A percentile compares a stretch with the other conserved stretches of the same genome.
phyloP scores from a whole-genome alignment of 2,329 filamentous ascomycete species.

The Harringtonia aguacate region DNA sequence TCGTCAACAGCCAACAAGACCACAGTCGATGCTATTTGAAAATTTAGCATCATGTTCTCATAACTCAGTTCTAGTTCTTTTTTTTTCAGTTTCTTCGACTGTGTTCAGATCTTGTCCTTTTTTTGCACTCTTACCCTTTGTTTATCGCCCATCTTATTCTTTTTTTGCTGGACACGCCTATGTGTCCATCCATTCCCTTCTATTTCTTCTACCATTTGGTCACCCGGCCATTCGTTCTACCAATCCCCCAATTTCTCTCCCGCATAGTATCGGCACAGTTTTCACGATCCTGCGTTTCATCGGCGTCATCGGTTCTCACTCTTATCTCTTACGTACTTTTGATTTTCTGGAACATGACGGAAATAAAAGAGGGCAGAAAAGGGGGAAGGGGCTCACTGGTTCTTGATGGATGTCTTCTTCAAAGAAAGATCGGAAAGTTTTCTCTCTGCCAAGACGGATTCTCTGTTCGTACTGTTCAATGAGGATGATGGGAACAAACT shows the following conservation, averaged over 20 bases:
- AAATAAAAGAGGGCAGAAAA: conserved; percentile 10
- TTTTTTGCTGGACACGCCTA: background rate
- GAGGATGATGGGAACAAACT: conserved; percentile 7
- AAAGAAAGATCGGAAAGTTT: conserved; percentile 1
- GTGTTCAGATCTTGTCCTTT: background rate
- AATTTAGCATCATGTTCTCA: too few species aligned
- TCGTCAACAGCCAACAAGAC: too few species aligned
- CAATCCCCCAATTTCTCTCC: conserved; percentile 4
- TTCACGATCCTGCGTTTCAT: conserved; percentile 11
- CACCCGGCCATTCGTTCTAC: background rate
- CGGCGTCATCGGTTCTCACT: conserved; percentile 18
- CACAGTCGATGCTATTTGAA: too few species aligned
- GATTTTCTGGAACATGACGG: conserved; percentile 17
- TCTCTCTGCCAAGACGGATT: conserved; percentile 2
- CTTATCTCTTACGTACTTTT: conserved; percentile 15
- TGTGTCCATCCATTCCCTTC: background rate
- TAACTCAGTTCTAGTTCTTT: too few species aligned
- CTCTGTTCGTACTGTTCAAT: conserved; percentile 2
- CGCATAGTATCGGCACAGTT: conserved; percentile 10
- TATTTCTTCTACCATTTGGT: conserved; percentile 1
- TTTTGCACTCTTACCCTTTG: background rate
- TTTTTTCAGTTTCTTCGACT: too few species aligned
- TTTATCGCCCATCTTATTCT: background rate
- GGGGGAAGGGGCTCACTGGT: conserved; percentile 7
- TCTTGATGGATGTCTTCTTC: conserved; percentile 4